These are phyloP conservation scores for Porcisia deanei DNA, from an alignment of 208 protist species.

Conservation along the genomic window DNA sequence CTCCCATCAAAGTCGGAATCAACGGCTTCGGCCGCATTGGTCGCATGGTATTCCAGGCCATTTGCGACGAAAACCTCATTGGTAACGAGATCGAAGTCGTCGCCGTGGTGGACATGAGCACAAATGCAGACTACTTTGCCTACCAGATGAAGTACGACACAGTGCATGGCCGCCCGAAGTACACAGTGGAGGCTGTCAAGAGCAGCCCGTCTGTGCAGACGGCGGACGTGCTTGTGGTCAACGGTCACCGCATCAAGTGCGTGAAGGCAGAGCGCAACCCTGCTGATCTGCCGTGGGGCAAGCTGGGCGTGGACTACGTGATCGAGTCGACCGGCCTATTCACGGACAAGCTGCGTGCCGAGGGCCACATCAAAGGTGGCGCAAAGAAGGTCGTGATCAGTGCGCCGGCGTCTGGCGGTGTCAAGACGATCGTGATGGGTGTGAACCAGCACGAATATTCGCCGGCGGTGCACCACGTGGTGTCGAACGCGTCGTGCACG, in stretches of 20 bases:
- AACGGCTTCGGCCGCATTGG: conserved; percentile 99
- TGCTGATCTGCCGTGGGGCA: conserved; percentile 94
- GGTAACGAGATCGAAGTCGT: conserved; percentile 91
- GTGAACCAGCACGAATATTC: conserved; percentile 97
- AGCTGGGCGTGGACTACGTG: conserved; percentile 95
- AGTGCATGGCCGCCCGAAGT: conserved; percentile 94
- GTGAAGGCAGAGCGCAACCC: conserved; percentile 90
- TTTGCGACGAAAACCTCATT: conserved; percentile 68
- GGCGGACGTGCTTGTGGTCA: conserved; percentile 82
- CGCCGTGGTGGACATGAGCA: conserved; percentile 97
- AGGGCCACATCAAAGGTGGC: conserved; percentile 94
- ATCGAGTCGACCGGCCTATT: conserved; percentile 99
- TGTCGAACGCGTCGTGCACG: conserved; percentile 99
- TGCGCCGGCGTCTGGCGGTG: conserved; percentile 95
- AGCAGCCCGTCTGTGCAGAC: conserved; percentile 64
- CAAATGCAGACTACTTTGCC: conserved; percentile 96
- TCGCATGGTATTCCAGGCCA: conserved; percentile 95
- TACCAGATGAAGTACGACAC: conserved; percentile 98
- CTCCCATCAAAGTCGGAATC: conserved; percentile 93
- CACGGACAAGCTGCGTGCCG: conserved; percentile 86
- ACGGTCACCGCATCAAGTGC: conserved; percentile 76
- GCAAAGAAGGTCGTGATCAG: conserved; percentile 99
- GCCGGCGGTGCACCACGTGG: conserved; percentile 75
- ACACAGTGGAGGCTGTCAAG: conserved; percentile 75
- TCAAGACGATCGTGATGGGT: conserved; percentile 99